Evolutionary conservation across 768 basidiomycete genomes (phyloP), one percentile per base, ranked within the genome.

Genomic region (Lepiota brunneoincarnata): DNA sequence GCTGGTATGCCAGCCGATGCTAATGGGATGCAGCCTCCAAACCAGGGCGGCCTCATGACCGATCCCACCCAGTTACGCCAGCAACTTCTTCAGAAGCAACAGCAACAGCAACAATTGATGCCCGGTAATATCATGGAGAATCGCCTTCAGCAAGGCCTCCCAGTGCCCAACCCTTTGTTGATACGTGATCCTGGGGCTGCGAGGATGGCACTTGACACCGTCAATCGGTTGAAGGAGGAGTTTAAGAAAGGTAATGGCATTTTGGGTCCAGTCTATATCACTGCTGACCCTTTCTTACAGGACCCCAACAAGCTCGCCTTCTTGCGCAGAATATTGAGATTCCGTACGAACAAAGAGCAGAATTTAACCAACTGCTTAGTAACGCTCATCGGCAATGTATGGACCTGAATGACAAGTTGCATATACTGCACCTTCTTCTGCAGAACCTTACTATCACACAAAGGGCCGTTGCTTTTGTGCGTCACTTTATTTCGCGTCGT

Each of bases 391-490:
- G 74, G 46, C 62, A 71, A 46, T 72, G 73, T 37, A 41, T 44
- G 11, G 83, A 86, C 0, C 65, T 85, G 20, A 82, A 88, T 3
- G 41, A 53, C 34, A 82, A 75, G 58, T 67, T 89, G 14, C 71
- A 72, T 2, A 67, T 80, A 68, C 73, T 77, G 57, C 67, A 69
- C 49, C 61, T 74, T 18, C 64, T 83, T 40, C 60, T 81, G 43
- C 79, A 76, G 62, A 71, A 70, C 37, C 80, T 82, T 11, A 79
- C 78, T 0, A 37, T 68, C 40, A 70, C 87, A 46, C 77, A 72
- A 63, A 80, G 70, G 65, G 64, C 81, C 26, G 70, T 85, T 34
- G 64, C 72, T 11, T 83, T 86, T 49, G 87, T 88, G 60, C 55
- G 84, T 70, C 46, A 23, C 39, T 7, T 55, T 28, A 18, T 49